phyloP scores from a whole-genome alignment of 2,329 filamentous ascomycete genomes.

The Calonectria pseudoreteaudii region DNA sequence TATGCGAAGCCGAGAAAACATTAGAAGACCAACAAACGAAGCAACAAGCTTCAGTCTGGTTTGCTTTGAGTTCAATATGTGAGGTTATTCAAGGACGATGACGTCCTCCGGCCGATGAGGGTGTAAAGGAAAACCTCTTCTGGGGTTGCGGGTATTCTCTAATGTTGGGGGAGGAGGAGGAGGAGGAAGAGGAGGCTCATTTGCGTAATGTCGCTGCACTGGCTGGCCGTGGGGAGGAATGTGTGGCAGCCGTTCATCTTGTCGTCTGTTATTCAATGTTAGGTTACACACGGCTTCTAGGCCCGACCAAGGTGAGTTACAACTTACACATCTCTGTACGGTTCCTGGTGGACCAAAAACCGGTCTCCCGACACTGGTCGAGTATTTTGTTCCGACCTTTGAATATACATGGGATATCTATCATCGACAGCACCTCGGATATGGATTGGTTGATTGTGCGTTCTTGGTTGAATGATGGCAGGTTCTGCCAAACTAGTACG shows the following conservation, averaged over 20 bases:
- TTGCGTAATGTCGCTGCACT: slow-evolving; percentile 30
- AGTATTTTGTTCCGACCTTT: slow-evolving; percentile 23
- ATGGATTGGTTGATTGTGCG: slow-evolving; percentile 7
- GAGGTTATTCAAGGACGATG: slow-evolving; percentile 48
- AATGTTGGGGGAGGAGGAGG: background rate
- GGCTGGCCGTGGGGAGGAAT: slow-evolving; percentile 27
- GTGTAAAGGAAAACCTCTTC: slow-evolving; percentile 33
- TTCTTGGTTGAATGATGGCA: slow-evolving; percentile 18
- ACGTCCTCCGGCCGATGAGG: slow-evolving; percentile 42
- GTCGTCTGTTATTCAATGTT: slow-evolving; percentile 33
- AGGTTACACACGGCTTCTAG: slow-evolving; percentile 16
- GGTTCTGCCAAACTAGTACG: slow-evolving; percentile 25
- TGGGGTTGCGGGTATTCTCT: slow-evolving; percentile 28
- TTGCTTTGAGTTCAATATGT: background rate
- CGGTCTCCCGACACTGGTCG: slow-evolving; percentile 26
- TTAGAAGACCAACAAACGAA: background rate
- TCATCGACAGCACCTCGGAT: slow-evolving; percentile 22
- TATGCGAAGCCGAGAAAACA: slow-evolving; percentile 10
- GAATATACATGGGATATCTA: slow-evolving; percentile 18
- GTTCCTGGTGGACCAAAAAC: slow-evolving; percentile 28
- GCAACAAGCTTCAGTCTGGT: background rate
- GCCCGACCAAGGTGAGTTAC: background rate
- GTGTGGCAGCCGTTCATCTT: slow-evolving; percentile 20
- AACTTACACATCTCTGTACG: slow-evolving; percentile 43
- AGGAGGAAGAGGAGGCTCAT: slow-evolving; percentile 17